Percentiles rank a stretch among this genome's conserved stretches.
phyloP scores from a whole-genome alignment of 495 filamentous ascomycete genomes.

The Aspergillus nanangensis region DNA sequence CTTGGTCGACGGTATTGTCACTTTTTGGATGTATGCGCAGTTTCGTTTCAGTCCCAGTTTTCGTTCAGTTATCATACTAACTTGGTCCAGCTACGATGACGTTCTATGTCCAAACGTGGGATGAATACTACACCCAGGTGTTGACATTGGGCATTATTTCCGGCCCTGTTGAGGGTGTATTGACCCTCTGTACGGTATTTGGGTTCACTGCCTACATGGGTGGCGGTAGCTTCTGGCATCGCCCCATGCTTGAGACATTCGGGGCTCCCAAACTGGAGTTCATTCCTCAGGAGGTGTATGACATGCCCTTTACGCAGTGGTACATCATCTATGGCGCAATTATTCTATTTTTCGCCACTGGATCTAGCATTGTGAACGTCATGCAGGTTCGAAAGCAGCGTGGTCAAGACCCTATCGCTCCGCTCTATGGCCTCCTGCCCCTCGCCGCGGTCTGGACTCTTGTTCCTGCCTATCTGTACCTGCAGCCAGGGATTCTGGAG shows the following conservation, averaged over 20 bases:
- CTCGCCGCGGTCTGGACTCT: slow-evolving; percentile 72
- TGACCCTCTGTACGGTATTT: slow-evolving; percentile 79
- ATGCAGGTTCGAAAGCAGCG: slow-evolving; percentile 70
- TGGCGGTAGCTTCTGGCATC: slow-evolving; percentile 89
- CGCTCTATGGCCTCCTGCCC: slow-evolving; percentile 76
- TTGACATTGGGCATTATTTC: slow-evolving; percentile 89
- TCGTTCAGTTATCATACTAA: too few species aligned
- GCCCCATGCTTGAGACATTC: slow-evolving; percentile 66
- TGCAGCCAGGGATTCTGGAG: slow-evolving; percentile 78
- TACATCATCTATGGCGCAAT: slow-evolving; percentile 87
- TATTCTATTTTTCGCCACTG: slow-evolving; percentile 79
- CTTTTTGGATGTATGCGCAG: slow-evolving; percentile 70
- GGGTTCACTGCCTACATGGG: slow-evolving; percentile 80
- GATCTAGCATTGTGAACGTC: slow-evolving; percentile 69
- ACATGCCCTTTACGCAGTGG: slow-evolving; percentile 83
- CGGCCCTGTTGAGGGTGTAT: slow-evolving; percentile 90
- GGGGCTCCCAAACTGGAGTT: slow-evolving; percentile 60
- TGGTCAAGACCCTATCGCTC: slow-evolving; percentile 62
- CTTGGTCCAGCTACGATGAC: slow-evolving; percentile 61
- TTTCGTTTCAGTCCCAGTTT: too few species aligned
- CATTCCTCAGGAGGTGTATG: slow-evolving; percentile 65
- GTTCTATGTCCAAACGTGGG: slow-evolving; percentile 99
- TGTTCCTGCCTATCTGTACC: slow-evolving; percentile 69
- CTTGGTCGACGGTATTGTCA: slow-evolving; percentile 80
- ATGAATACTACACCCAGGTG: slow-evolving; percentile 97